These are phyloP conservation scores for Kingdonia uniflora DNA, from an alignment of 164 flowering plant species.

Conservation along the genomic window DNA sequence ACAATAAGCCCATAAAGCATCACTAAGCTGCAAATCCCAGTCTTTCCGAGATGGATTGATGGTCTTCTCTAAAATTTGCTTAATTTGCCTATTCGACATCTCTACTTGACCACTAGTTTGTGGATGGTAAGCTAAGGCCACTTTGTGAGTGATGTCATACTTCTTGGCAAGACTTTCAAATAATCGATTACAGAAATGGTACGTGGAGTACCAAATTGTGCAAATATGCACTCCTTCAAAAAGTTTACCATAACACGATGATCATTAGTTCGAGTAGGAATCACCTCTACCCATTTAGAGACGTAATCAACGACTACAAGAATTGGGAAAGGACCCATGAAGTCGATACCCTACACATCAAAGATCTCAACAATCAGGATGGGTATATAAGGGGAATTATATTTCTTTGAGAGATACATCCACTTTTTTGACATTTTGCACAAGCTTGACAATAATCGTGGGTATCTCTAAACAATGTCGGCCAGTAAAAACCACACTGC, in stretches of 20 bases:
- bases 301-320: not conserved
- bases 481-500: constrained; percentile 1
- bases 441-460: not conserved
- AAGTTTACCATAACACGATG: not conserved
- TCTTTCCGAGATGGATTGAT: not conserved
- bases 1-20: not conserved
- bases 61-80: not conserved
- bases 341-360: constrained; percentile 1
- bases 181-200: not conserved
- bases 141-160: not conserved
- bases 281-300: not conserved
- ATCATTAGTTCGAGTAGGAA: not conserved
- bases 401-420: not conserved
- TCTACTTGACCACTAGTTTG: not conserved
- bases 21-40: not conserved
- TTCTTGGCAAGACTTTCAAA: not conserved
- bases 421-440: not conserved
- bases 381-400: not conserved
- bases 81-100: not conserved
- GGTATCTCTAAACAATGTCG: not conserved
- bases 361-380: not conserved
- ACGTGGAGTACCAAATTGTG: not conserved
- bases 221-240: not conserved
- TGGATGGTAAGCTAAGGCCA: too few species aligned
- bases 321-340: not conserved